Evolutionary conservation across 139 green algal species (phyloP).

Genomic region (Picochlorum sp.): DNA sequence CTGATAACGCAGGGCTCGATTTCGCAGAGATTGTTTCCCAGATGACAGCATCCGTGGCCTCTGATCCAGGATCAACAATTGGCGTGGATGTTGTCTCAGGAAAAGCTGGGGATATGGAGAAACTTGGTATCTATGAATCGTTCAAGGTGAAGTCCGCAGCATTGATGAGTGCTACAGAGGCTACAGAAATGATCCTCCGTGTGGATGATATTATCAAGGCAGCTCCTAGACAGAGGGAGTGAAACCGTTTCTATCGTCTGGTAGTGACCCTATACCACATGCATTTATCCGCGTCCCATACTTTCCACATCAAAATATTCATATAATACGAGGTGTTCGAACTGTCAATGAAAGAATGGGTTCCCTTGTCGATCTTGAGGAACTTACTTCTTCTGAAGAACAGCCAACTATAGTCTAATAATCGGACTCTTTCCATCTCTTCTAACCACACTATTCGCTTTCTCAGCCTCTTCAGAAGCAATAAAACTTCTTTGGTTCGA

Average conservation of each 20-base stretch:
- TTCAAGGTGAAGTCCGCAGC: slow-evolving; percentile 72
- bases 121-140: slow-evolving; percentile 69
- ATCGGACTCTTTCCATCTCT: no score
- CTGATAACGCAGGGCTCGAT: slow-evolving; percentile 86
- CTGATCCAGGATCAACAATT: slow-evolving; percentile 24
- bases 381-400: no score
- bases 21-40: slow-evolving; percentile 76
- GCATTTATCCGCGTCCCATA: no score
- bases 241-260: not conserved
- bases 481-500: no score
- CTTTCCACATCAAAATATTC: no score
- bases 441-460: no score
- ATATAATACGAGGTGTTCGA: no score
- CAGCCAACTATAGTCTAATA: no score
- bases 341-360: no score
- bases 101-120: slow-evolving; percentile 48
- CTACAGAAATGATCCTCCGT: slow-evolving; percentile 95
- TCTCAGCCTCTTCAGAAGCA: no score
- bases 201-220: slow-evolving; percentile 97
- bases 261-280: no score
- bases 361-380: no score
- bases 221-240: slow-evolving; percentile 62
- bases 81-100: slow-evolving; percentile 77
- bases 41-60: slow-evolving; percentile 67
- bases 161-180: slow-evolving; percentile 87